Evolutionary conservation across 768 basidiomycete species (phyloP), one percentile per base, ranked within the genome.

Genomic region (Lyophyllum shimeji): DNA sequence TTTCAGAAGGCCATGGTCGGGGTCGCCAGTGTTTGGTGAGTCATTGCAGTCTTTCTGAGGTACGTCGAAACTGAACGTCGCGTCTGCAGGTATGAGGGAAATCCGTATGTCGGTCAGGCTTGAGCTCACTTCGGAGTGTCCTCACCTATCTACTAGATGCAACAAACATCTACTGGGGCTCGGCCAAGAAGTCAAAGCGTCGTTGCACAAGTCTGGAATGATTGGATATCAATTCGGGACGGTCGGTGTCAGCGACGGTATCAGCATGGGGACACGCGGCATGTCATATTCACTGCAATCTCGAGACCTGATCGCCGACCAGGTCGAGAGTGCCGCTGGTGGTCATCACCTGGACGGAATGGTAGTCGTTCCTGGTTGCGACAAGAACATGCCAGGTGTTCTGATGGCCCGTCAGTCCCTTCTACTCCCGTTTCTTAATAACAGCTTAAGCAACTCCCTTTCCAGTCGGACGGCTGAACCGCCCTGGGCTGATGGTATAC

Each of bases 381-480:
- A 99, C 78, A 99, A 99, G 77, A 99, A 99, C 75, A 98, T 99
- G 96, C 97, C 97, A n/a, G 97, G 97, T 58, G 95, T 97, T 34
- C 78, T 98, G 64, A 99, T 99, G 83, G 97, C 94, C 46, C 84
- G 92, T 93, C 65, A 74, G 90, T 64, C 33, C 31, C 45, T 40
- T 52, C 54, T 51, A 33, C 48, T 55, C 50, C 46, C 48, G 47
- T 50, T 49, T 48, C 56, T 39, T 60, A 56, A 60, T 64, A 55
- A 60, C 57, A 61, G 50, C 60, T 64, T 60, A 50, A 46, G 52
- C 58, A 59, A 6, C 62, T 60, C 55, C 50, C 46, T 50, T 45
- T 39, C 42, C 62, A 94, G 92, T 99, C 50, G 97, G 96, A 48
- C 83, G 97, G 40, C 77, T 99, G 56, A 98, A 99, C 76, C 85